Conservation (phyloP, 352 stramenopile species). For the Phytopythium boreale region DNA sequence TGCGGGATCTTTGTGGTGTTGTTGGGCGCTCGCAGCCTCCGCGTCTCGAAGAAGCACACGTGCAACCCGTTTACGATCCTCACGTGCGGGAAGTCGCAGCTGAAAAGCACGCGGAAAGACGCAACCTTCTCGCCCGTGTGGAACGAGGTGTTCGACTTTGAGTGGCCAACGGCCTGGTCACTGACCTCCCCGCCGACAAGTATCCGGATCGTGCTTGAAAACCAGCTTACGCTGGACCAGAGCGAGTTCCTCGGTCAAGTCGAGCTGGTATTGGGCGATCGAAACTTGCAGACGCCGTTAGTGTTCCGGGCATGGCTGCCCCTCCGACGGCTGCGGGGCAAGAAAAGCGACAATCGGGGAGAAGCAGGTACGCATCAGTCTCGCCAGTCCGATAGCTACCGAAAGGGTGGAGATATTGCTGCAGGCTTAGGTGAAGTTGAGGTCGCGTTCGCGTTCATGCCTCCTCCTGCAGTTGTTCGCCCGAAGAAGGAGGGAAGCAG, state of each 20-base stretch:
- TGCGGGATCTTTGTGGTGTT: conserved; percentile 44
- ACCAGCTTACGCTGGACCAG: conserved; percentile 62
- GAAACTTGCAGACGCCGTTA: conserved; percentile 26
- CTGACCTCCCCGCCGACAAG: not conserved
- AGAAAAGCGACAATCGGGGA: conserved; percentile 8
- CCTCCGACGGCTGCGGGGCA: conserved; percentile 27
- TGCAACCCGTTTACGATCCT: conserved; percentile 75
- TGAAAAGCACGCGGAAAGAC: conserved; percentile 70
- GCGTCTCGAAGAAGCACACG: conserved; percentile 58
- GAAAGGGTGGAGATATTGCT: not conserved
- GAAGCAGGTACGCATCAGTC: not conserved
- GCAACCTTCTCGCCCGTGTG: conserved; percentile 59
- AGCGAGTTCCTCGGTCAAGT: conserved; percentile 63
- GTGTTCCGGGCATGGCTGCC: conserved; percentile 49
- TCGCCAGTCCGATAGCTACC: not conserved
- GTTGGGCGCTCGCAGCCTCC: conserved; percentile 46
- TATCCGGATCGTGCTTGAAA: conserved; percentile 53
- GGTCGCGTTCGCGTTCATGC: conserved; percentile 42
- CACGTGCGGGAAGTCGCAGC: conserved; percentile 43
- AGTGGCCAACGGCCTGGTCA: conserved; percentile 21
- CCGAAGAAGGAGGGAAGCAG: not conserved
- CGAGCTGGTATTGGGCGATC: conserved; percentile 33
- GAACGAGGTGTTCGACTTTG: conserved; percentile 82
- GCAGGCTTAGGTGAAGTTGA: conserved; percentile 46
- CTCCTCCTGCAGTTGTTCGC: conserved; percentile 7